Conservation (phyloP, 345 rosid genomes). For the Salix brachista region DNA sequence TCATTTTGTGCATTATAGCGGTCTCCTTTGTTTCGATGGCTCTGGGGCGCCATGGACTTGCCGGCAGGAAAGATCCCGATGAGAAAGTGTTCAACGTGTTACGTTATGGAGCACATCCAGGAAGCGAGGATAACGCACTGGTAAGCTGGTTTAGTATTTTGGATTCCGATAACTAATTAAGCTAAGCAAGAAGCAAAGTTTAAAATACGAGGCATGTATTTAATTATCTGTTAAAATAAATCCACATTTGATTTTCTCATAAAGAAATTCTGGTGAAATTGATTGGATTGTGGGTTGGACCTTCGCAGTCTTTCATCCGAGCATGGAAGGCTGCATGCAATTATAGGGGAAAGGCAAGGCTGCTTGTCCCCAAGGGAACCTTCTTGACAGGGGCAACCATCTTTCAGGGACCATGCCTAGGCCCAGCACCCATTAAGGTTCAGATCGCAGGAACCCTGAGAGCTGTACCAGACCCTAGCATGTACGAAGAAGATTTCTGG, state of each 20-base stretch:
- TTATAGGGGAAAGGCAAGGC: constrained; percentile 26
- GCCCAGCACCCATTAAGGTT: constrained; percentile 26
- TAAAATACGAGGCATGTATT: not conserved
- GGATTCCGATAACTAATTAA: too few species aligned
- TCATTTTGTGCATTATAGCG: constrained; percentile 7
- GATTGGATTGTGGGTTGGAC: not conserved
- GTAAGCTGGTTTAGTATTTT: constrained; percentile 14
- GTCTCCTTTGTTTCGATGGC: not conserved
- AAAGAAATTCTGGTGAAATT: not conserved
- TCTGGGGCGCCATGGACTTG: not conserved
- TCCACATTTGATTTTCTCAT: too few species aligned
- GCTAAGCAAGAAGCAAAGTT: not conserved
- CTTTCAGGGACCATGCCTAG: constrained; percentile 48
- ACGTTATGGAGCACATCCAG: constrained; percentile 32
- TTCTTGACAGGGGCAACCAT: constrained; percentile 28
- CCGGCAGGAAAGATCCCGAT: constrained; percentile 1
- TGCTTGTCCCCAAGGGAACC: constrained; percentile 37
- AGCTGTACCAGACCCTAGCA: constrained; percentile 27
- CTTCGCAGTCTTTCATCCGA: constrained; percentile 29
- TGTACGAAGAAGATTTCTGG: constrained; percentile 37
- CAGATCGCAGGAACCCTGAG: constrained; percentile 36
- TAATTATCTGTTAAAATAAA: too few species aligned
- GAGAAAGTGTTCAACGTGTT: constrained; percentile 44
- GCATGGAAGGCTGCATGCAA: constrained; percentile 46
- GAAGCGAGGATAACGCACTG: constrained; percentile 30